Evolutionary conservation across 1,284 basidiomycete genomes (phyloP).

Genomic region (Wolfiporia cocos): DNA sequence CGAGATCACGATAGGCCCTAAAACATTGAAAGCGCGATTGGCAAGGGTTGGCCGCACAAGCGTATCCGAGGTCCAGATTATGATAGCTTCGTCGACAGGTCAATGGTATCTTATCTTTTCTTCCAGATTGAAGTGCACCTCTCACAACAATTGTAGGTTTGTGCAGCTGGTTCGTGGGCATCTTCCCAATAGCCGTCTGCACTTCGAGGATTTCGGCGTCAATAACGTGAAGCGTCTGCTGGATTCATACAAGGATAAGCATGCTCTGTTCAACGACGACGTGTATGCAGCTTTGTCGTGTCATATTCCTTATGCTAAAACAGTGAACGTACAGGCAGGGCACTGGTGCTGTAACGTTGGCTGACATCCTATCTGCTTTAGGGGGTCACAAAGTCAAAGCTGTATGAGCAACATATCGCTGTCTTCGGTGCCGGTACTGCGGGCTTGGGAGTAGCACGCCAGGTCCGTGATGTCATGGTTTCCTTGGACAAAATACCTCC

Average conservation of each 20-base stretch:
- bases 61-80: conserved; percentile 64
- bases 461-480: conserved; percentile 74
- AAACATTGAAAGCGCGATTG: neutral
- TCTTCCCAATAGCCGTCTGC: conserved; percentile 47
- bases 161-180: conserved; percentile 39
- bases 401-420: conserved; percentile 72
- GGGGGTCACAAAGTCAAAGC: conserved; percentile 64
- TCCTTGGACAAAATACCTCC: conserved; percentile 48
- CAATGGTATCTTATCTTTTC: too few relatives aligned
- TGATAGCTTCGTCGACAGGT: conserved; percentile 67
- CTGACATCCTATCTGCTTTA: conserved; percentile 70
- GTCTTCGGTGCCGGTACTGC: conserved; percentile 82
- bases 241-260: conserved; percentile 57
- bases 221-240: conserved; percentile 72
- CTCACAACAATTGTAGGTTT: conserved; percentile 31
- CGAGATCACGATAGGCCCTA: neutral
- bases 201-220: conserved; percentile 78
- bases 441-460: conserved; percentile 71
- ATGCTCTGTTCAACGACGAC: conserved; percentile 79
- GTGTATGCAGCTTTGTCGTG: conserved; percentile 34
- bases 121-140: too few relatives aligned
- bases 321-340: conserved; percentile 54
- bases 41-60: conserved; percentile 58
- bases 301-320: neutral
- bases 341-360: conserved; percentile 81